These are phyloP conservation scores for Suillus subluteus DNA, from an alignment of 768 basidiomycete genomes.

Conservation along the genomic window DNA sequence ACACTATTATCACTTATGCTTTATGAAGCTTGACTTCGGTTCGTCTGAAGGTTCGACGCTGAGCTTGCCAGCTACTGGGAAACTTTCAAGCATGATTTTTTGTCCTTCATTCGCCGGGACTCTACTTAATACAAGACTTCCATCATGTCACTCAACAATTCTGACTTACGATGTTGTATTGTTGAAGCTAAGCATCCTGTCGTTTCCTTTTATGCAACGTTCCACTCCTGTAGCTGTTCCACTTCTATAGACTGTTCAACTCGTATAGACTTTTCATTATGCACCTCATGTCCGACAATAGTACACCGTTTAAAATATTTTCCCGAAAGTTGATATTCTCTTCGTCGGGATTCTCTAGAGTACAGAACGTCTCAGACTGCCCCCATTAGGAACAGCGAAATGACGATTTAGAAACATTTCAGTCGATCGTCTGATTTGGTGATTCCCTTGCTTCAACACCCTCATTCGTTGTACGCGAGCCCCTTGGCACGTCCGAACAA, in stretches of 20 bases:
- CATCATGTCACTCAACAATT: neutral
- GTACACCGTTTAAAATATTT: neutral
- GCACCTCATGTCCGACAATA: neutral
- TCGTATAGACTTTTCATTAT: neutral
- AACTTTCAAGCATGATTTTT: neutral
- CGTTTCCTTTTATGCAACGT: neutral
- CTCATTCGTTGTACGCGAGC: neutral
- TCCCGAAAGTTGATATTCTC: neutral
- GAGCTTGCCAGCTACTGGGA: slow-evolving; percentile 4
- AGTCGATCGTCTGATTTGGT: neutral
- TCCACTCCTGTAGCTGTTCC: neutral
- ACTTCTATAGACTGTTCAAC: neutral
- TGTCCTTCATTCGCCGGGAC: neutral
- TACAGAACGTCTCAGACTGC: neutral
- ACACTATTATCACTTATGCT: neutral
- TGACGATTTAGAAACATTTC: neutral
- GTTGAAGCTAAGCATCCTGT: neutral
- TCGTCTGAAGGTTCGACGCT: slow-evolving; percentile 1
- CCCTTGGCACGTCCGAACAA: neutral
- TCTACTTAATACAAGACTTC: neutral
- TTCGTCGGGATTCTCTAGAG: neutral
- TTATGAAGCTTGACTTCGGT: neutral
- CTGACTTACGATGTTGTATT: neutral
- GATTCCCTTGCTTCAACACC: neutral
- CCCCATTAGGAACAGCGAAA: neutral